Evolutionary conservation across 75 land plant species (phyloP).

Genomic region (Pinus tabuliformis): DNA sequence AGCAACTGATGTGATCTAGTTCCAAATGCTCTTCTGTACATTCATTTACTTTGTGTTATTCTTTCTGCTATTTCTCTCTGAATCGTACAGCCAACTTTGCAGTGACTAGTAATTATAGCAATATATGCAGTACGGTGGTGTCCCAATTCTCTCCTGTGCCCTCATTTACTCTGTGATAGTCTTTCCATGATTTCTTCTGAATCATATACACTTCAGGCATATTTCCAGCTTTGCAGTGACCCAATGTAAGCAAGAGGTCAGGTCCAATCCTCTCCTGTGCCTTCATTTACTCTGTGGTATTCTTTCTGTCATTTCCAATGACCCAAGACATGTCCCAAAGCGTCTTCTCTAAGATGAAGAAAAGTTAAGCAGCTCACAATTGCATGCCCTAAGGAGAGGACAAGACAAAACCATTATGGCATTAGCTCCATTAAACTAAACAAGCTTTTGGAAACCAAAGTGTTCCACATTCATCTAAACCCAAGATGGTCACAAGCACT

Average conservation of each 20-base stretch:
- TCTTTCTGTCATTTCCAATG: neutral
- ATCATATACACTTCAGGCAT: too few relatives aligned
- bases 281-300: neutral
- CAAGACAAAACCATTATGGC: too few relatives aligned
- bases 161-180: neutral
- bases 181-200: neutral
- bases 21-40: neutral
- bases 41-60: neutral
- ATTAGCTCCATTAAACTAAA: too few relatives aligned
- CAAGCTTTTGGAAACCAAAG: too few relatives aligned
- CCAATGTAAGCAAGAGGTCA: constrained; percentile 10
- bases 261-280: constrained; percentile 8
- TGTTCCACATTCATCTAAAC: too few relatives aligned
- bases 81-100: neutral
- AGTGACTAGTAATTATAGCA: constrained; percentile 7
- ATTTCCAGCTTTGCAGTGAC: too few relatives aligned
- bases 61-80: neutral
- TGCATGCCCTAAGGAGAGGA: too few relatives aligned
- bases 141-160: neutral
- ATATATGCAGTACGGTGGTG: constrained; percentile 2
- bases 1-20: constrained; percentile 10
- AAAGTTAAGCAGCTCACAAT: too few relatives aligned
- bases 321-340: too few relatives aligned
- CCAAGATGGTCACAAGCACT: too few relatives aligned
- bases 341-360: too few relatives aligned